Evolutionary conservation across 192 early-diverging fungal species (phyloP), one percentile per base, ranked within the genome.

Genomic region (Dispira simplex): DNA sequence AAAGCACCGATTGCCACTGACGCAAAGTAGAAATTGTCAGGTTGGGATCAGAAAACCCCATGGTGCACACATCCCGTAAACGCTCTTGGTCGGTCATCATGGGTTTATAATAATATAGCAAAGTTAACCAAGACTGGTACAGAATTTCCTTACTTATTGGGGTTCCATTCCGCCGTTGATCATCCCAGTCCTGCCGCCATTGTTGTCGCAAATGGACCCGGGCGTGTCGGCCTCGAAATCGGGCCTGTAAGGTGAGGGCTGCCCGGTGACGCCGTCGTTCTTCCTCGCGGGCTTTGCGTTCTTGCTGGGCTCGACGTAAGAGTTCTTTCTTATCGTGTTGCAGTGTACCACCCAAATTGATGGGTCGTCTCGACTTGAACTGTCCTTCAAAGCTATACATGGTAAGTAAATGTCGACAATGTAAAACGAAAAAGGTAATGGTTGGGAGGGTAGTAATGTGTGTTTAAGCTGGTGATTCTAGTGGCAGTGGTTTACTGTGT

Each of bases 321-420:
- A 92, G 73, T 14, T 75, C 74, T 23, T 79, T 71, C 59, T 85
- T 86, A 67, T 89, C 85, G n/a, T 83, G 71, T 54, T 80, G 74
- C 48, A 70, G 79, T n/a, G 77, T 72, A 0, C 91, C 90, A 55
- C 91, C 93, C 44, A 97, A 78, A 64, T 86, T 91, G 63, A 96
- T 96, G 47, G 80, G 78, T 20, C 85, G 75, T 53, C 81, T 81
- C 43, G 75, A 60, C 72, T 85, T 90, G 69, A 82, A 88, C 66
- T 87, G 83, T 23, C 92, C 92, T 62, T 90, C 87, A 68, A 95
- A 95, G 53, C 67, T 77, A 68, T 81, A 85, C 74, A 77, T 81
- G 53, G 8, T 23, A 32, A 21, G 8, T 51, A 55, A 20, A 25
- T 43, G 52, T 45, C 14, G 26, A 47, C 46, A 58, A 49, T 32